A percentile compares a stretch with the other conserved stretches of the same genome.
Evolutionary conservation across 129 eudicot genomes (phyloP).

Genomic region (Helichrysum umbraculigerum): DNA sequence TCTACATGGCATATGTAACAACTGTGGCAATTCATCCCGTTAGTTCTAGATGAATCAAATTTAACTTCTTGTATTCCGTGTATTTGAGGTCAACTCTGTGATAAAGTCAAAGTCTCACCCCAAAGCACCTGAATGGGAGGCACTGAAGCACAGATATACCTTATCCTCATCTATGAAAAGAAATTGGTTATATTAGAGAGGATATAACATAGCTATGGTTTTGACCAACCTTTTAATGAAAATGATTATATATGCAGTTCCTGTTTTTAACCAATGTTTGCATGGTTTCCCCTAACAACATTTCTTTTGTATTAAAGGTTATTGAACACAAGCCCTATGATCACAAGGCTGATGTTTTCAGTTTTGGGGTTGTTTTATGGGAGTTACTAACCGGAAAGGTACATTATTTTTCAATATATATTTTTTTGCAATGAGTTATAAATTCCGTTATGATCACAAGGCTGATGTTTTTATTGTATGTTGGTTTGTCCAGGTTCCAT

Average conservation of each 20-base stretch:
- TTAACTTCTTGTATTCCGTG: not conserved
- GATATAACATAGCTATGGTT: not conserved
- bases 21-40: not conserved
- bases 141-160: not conserved
- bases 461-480: not conserved
- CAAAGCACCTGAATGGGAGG: not conserved
- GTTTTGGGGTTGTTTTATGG: constrained; percentile 90
- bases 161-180: not conserved
- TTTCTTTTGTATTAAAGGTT: constrained; percentile 53
- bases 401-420: not conserved
- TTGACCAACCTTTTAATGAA: constrained; percentile 1
- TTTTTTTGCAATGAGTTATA: not conserved
- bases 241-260: constrained; percentile 4
- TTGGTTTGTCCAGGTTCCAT: constrained; percentile 68
- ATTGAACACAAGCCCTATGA: constrained; percentile 97
- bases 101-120: not conserved
- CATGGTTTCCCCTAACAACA: constrained; percentile 27
- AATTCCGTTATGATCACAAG: not conserved
- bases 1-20: not conserved
- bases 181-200: not conserved
- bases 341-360: constrained; percentile 96
- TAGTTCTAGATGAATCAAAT: too few relatives aligned
- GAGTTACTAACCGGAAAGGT: constrained; percentile 97
- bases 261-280: not conserved
- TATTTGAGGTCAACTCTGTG: not conserved